Percentiles rank a stretch among this genome's conserved stretches.
These are phyloP conservation scores for Bonia amplexicaulis DNA, from an alignment of 176 grass and related monocot genomes.

Conservation along the genomic window DNA sequence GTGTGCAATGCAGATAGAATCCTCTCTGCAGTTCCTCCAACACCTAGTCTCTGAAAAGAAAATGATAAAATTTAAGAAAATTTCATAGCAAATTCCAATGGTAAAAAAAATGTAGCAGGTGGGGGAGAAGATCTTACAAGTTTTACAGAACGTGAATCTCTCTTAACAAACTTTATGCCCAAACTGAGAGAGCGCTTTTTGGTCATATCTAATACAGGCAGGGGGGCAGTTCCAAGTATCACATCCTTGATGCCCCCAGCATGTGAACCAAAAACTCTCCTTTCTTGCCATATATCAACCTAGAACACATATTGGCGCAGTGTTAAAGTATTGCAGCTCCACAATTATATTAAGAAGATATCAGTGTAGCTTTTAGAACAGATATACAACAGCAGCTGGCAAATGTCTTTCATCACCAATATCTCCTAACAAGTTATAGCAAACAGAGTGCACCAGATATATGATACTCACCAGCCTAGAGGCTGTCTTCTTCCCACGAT, in stretches of 20 bases:
- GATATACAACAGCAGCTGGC: not conserved
- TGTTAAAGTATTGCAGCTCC: not conserved
- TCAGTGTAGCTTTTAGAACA: not conserved
- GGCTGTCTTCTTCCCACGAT: constrained; percentile 64
- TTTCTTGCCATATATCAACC: constrained; percentile 99
- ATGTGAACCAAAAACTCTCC: constrained; percentile 93
- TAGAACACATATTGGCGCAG: constrained; percentile 25
- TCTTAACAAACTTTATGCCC: constrained; percentile 65
- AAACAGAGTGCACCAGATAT: not conserved
- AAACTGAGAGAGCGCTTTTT: constrained; percentile 78
- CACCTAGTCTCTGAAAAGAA: constrained; percentile 66
- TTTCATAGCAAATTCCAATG: not conserved
- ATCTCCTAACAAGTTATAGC: not conserved
- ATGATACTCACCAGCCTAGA: constrained; percentile 67
- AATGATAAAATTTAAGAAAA: constrained; percentile 25
- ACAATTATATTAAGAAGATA: not conserved
- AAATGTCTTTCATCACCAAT: not conserved
- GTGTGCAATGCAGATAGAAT: constrained; percentile 79
- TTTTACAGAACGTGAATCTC: constrained; percentile 79
- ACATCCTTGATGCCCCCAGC: constrained; percentile 72
- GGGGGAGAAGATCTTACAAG: constrained; percentile 56
- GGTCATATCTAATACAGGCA: constrained; percentile 75
- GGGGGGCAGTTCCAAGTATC: constrained; percentile 76
- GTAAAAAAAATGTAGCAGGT: constrained; percentile 9
- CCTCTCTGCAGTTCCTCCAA: constrained; percentile 83